phyloP scores from a whole-genome alignment of 2,329 filamentous ascomycete species.

The Dactylonectria estremocensis region DNA sequence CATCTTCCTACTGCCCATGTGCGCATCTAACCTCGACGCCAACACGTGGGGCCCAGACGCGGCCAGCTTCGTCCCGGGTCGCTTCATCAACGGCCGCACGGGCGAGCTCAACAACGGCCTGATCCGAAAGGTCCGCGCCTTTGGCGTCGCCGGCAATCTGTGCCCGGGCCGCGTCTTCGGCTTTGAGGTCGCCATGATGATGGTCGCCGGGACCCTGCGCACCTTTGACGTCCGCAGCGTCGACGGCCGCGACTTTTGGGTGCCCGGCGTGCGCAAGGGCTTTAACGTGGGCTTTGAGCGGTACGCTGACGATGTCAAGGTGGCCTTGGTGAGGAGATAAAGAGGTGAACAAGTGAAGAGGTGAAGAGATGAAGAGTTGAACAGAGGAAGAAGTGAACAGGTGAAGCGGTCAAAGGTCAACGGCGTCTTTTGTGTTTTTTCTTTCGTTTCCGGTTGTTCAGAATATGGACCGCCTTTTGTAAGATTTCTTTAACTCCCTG shows the following conservation, averaged over 20 bases:
- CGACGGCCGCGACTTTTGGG: conserved; percentile 37
- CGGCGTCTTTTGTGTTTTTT: not conserved
- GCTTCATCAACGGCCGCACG: conserved; percentile 45
- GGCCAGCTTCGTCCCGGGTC: conserved; percentile 43
- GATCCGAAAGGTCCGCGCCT: conserved; percentile 49
- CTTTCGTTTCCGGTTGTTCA: not conserved
- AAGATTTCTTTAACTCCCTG: not conserved
- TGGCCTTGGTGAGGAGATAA: conserved; percentile 40
- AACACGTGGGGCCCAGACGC: conserved; percentile 50
- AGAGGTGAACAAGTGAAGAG: conserved; percentile 15
- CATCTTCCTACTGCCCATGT: conserved; percentile 53
- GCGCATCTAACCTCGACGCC: conserved; percentile 49
- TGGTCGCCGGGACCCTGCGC: conserved; percentile 46
- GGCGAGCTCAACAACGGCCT: conserved; percentile 42
- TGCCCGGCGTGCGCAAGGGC: conserved; percentile 43
- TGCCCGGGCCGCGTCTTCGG: conserved; percentile 51
- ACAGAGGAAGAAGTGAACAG: conserved; percentile 28
- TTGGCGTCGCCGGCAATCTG: conserved; percentile 52
- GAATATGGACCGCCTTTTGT: not conserved
- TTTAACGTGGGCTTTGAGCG: conserved; percentile 53
- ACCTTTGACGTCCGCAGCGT: conserved; percentile 46
- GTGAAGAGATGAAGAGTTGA: conserved; percentile 33
- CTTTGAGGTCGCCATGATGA: conserved; percentile 49
- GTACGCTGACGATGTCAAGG: conserved; percentile 48
- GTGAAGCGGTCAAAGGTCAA: not conserved